Evolutionary conservation across 805 yeast genomes (phyloP).

Genomic region (Candida piceae): DNA sequence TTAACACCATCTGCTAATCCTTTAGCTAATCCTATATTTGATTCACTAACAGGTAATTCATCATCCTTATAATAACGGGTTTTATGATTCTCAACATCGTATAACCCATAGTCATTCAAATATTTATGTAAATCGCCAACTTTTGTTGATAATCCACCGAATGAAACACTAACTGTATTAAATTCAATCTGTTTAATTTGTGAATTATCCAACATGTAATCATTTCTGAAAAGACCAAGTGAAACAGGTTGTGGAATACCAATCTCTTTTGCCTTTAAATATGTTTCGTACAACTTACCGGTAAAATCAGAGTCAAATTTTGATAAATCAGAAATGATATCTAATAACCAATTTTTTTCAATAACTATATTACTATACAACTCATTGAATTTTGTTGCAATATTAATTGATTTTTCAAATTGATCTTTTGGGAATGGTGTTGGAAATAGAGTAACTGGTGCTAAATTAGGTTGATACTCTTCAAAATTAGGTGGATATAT

Average conservation of each 20-base stretch:
- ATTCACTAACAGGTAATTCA: conserved; percentile 59
- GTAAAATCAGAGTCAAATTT: conserved; percentile 72
- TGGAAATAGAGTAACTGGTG: conserved; percentile 89
- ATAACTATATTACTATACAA: conserved; percentile 66
- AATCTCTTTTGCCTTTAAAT: conserved; percentile 41
- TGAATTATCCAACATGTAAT: conserved; percentile 67
- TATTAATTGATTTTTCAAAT: conserved; percentile 59
- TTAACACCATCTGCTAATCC: conserved; percentile 66
- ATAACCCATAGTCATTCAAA: conserved; percentile 55
- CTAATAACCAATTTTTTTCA: conserved; percentile 56
- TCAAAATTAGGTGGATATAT: conserved; percentile 65
- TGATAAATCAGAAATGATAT: conserved; percentile 50
- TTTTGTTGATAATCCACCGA: conserved; percentile 83
- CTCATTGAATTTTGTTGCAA: conserved; percentile 67
- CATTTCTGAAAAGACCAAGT: conserved; percentile 85
- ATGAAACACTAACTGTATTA: conserved; percentile 92
- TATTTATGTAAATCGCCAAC: conserved; percentile 73
- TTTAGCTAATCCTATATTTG: conserved; percentile 53
- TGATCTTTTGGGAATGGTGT: conserved; percentile 74
- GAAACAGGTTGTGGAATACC: conserved; percentile 62
- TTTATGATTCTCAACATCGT: conserved; percentile 32
- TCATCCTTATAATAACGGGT: conserved; percentile 41
- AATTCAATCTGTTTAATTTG: conserved; percentile 90
- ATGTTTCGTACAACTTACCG: conserved; percentile 64
- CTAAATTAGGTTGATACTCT: conserved; percentile 45